Conservation (phyloP, 176 grass and related monocot species). For the Microstegium vimineum region DNA sequence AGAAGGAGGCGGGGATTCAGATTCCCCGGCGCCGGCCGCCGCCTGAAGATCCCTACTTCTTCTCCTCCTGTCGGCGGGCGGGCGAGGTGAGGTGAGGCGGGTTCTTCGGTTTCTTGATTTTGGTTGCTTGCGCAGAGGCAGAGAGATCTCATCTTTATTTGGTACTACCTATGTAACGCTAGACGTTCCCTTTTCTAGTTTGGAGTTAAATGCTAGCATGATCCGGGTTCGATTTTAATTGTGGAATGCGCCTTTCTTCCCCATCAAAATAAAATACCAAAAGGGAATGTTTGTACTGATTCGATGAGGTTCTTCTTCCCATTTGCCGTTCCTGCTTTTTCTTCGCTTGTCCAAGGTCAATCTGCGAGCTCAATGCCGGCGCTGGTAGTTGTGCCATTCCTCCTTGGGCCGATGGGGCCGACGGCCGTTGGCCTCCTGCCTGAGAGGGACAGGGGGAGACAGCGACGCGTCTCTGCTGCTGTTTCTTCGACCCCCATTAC, state of each 20-base stretch:
- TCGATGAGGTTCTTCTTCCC: neutral
- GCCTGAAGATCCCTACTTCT: constrained; percentile 31
- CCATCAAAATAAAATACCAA: neutral
- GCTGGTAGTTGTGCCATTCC: constrained; percentile 48
- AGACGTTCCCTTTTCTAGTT: neutral
- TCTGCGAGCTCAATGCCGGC: constrained; percentile 38
- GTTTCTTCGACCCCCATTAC: constrained; percentile 40
- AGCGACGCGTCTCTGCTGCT: constrained; percentile 24
- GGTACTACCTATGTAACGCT: neutral
- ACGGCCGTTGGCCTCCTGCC: neutral
- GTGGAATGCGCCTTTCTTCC: neutral
- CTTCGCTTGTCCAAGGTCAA: constrained; percentile 17
- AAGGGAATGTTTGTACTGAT: constrained; percentile 18
- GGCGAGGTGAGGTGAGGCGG: constrained; percentile 2
- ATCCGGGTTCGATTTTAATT: constrained; percentile 3
- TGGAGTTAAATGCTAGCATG: neutral
- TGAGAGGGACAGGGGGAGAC: constrained; percentile 38
- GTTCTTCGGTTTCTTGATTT: constrained; percentile 23
- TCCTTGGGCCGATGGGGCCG: constrained; percentile 20
- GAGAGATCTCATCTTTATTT: constrained; percentile 33
- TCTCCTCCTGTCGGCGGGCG: neutral
- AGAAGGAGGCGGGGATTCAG: constrained; percentile 1
- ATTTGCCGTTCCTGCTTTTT: neutral
- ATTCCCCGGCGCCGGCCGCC: constrained; percentile 9
- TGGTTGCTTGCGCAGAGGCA: neutral